Base-by-base conservation (phyloP, 371 early-diverging fungal species). In the Zychaea mexicana region DNA sequence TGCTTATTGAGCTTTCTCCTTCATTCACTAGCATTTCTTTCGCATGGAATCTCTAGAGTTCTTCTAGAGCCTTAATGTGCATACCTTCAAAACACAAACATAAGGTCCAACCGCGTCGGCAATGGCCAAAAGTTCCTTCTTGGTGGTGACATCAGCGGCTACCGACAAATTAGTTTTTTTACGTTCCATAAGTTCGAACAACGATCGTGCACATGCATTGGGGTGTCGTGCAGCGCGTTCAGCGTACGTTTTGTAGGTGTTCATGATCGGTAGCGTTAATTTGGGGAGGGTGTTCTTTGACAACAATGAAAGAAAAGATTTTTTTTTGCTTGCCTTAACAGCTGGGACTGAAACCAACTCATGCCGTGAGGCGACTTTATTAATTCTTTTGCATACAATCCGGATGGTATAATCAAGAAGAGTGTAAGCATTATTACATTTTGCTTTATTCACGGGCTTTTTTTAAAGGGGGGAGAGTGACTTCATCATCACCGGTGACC, bases 111-210 rank as follows among this genome's bases (percentile, higher is more conserved):
- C 87, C 36, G 80, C 76, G 74, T 96, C 95, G 21, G 96, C 94
- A 62, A 98, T 77, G 7, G 83, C 84, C 54, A 98, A 79, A 52
- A 98, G 82, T 71, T 95, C 96, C 21, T 84, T 82, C 79, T 94
- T 94, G 22, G 88, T 87, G 53, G 92, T 91, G 38, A 98, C 89
- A 73, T 98, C 98, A 54, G 91, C 95, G 24, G 96, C 91, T 45
- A 97, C 80, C 17, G 91, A 94, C 39, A 98, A 81, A 74, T 98
- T 98, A 19, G 93, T 88, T 82, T 94, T 73, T 70, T 98, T 98
- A 59, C 87, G 82, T 69, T 93, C 96, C 90, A 97, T 97, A 31
- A 91, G 77, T 57, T 86, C 81, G 60, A 98, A 77, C 47, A 97
- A 87, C 46, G 82, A 76, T 67, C 76, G 81, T 53, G 93, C 94